Evolutionary conservation across 345 rosid genomes (phyloP), one percentile per base, ranked within the genome.

Genomic region (Brassica juncea): DNA sequence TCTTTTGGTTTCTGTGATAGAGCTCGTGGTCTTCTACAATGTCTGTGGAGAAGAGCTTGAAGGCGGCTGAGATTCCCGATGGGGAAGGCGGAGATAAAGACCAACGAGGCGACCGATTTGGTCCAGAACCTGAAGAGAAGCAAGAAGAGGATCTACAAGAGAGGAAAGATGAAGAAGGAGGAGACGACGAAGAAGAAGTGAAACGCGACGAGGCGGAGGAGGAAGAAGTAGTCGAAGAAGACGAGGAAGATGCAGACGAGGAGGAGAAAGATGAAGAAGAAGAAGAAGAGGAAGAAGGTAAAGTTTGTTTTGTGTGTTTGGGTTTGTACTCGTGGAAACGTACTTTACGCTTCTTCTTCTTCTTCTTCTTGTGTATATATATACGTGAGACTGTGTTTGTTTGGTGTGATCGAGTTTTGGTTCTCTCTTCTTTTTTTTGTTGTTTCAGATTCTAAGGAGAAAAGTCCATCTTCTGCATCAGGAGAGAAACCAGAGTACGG

Each of bases 401-500:
- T 10, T 49, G 63, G 62, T 79, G 74, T 73, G 75, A 80, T 35
- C 70, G 78, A 68, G 6, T 82, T 82, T 31, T 28, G 58, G 30
- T 23, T 37, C n/a, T 34, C 47, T 6, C 32, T 34, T 34, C 8
- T 34, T 34, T 5, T 34, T 35, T 6, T 7, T 39, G 1, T 37
- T 65, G 77, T 61, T 0, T 75, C 91, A 87, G 94, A 85, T 84
- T 85, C 91, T 78, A 92, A 86, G 70, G 93, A 44, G 25, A 62
- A 70, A 8, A 85, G 86, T 82, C 83, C 85, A 60, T 85, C 91
- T 75, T 86, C 89, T n/a, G 81, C 80, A 77, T 81, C 87, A 49
- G 88, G 82, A 70, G 91, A 90, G 31, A 87, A 85, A 68, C 82
- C 97, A n/a, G 92, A 88, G 97, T 94, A 88, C 42, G 68, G 16